Evolutionary conservation across 306 rosid species (phyloP).

Genomic region (Vicia faba): DNA sequence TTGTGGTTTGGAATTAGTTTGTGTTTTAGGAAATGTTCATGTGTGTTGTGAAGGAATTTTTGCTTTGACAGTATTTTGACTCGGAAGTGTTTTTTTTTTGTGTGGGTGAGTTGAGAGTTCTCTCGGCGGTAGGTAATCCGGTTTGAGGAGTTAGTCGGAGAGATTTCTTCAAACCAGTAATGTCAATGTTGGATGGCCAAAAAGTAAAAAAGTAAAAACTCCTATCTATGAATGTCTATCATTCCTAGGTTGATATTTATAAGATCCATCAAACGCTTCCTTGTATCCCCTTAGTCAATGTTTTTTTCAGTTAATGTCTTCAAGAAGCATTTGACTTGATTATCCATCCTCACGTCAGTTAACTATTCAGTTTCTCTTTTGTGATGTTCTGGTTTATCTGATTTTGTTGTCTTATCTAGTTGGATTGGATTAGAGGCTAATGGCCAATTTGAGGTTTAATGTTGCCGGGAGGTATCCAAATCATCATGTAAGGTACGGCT

Average conservation of each 20-base stretch:
- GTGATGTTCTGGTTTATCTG: background rate
- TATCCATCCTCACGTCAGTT: background rate
- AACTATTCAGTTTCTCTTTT: background rate
- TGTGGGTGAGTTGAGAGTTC: background rate
- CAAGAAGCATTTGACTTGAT: background rate
- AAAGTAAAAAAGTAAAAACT: conserved; percentile 1
- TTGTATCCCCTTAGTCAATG: background rate
- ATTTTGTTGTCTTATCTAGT: background rate
- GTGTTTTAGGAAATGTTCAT: conserved; percentile 7
- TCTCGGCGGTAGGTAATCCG: background rate
- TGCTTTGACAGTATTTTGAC: conserved; percentile 18
- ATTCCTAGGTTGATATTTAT: background rate
- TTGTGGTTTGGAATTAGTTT: conserved; percentile 8
- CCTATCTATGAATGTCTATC: background rate
- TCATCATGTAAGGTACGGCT: background rate
- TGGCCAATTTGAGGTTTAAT: background rate
- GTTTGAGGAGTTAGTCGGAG: background rate
- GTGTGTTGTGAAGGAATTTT: conserved; percentile 1
- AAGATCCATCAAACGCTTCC: background rate
- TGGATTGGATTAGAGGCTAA: background rate
- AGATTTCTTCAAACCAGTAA: background rate
- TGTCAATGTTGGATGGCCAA: background rate
- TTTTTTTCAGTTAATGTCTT: background rate
- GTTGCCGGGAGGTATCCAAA: background rate
- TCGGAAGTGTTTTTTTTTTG: background rate